phyloP scores from a whole-genome alignment of 2,329 filamentous ascomycete species.

The Alternaria gansuensis region DNA sequence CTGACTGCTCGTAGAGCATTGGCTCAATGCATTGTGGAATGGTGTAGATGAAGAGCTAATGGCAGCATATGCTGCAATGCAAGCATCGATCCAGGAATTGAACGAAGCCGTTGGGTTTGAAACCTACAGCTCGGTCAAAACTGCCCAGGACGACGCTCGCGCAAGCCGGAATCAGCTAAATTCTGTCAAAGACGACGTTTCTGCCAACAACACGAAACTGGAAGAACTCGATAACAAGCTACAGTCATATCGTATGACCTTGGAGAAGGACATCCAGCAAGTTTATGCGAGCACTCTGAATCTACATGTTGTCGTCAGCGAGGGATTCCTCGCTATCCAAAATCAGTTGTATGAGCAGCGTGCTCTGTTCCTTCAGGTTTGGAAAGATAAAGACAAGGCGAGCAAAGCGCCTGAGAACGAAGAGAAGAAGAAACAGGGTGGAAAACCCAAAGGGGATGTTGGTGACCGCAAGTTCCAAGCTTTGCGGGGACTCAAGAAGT shows the following conservation, averaged over 20 bases:
- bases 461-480: conserved; percentile 9
- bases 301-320: background rate
- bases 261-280: background rate
- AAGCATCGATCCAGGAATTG: conserved; percentile 25
- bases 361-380: background rate
- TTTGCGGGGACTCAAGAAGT: conserved; percentile 6
- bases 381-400: background rate
- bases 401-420: background rate
- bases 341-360: background rate
- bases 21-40: conserved; percentile 27
- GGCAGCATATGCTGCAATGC: conserved; percentile 23
- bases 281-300: conserved; percentile 8
- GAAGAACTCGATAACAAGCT: conserved; percentile 6
- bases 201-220: background rate
- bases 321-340: conserved; percentile 5
- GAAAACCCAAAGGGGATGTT: background rate
- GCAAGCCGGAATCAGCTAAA: no score
- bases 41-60: conserved; percentile 24
- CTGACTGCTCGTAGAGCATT: conserved; percentile 6
- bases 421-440: conserved; percentile 2
- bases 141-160: conserved; percentile 1
- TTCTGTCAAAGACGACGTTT: background rate
- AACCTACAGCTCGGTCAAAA: conserved; percentile 18
- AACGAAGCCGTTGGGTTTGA: conserved; percentile 18
- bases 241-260: background rate